Conservation (phyloP, 257 asterid species). For the Marsdenia floribunda region DNA sequence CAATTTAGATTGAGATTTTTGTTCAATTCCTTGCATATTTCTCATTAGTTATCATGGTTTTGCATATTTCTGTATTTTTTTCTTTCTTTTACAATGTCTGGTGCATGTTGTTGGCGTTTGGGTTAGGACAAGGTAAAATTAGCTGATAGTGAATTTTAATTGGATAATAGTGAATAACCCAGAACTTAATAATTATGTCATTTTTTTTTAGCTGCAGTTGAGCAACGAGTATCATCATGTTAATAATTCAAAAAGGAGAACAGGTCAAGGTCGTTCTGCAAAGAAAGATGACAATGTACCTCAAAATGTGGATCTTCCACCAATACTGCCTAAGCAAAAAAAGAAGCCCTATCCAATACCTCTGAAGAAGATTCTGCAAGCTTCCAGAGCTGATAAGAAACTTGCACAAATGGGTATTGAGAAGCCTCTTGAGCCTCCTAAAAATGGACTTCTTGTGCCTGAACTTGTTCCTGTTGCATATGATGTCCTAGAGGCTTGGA, state of each 20-base stretch:
- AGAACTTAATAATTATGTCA: constrained; percentile 23
- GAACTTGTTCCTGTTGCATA: constrained; percentile 70
- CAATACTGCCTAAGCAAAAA: constrained; percentile 61
- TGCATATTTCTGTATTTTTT: background rate
- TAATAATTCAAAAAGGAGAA: constrained; percentile 36
- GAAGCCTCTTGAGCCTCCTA: constrained; percentile 84
- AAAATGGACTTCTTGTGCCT: constrained; percentile 67
- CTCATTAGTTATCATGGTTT: background rate
- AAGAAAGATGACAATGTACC: constrained; percentile 40
- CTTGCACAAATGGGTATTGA: constrained; percentile 84
- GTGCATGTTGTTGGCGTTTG: background rate
- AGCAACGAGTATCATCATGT: constrained; percentile 20
- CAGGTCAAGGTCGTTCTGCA: constrained; percentile 23
- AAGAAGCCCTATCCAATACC: constrained; percentile 91
- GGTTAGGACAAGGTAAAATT: background rate
- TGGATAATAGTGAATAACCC: background rate
- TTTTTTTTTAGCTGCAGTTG: constrained; percentile 51
- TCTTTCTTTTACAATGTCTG: background rate
- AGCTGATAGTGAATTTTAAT: background rate
- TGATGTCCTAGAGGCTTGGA: constrained; percentile 74
- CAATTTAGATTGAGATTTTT: background rate
- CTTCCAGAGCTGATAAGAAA: constrained; percentile 74
- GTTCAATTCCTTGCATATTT: background rate
- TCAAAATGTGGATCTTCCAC: constrained; percentile 84
- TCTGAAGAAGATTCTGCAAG: constrained; percentile 59